phyloP scores from a whole-genome alignment of 306 rosid genomes.

The Vicia villosa region DNA sequence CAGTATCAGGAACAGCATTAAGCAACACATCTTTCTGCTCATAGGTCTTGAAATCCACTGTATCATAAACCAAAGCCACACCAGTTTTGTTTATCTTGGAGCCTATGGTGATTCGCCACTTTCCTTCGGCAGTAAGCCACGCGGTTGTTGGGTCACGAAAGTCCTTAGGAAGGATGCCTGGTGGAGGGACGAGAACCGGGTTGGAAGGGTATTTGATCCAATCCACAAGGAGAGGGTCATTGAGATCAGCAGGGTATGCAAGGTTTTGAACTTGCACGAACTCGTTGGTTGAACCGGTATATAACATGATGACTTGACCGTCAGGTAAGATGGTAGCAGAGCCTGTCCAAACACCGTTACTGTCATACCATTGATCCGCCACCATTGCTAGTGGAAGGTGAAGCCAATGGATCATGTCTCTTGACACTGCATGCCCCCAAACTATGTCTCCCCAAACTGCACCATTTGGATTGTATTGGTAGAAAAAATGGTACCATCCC shows the following conservation, averaged over 20 bases:
- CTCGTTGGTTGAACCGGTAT: slow-evolving; percentile 85
- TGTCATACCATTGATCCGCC: slow-evolving; percentile 85
- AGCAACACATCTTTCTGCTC: slow-evolving; percentile 59
- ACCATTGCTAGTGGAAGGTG: slow-evolving; percentile 92
- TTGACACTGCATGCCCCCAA: slow-evolving; percentile 95
- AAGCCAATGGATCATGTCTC: slow-evolving; percentile 87
- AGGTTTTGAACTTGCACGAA: slow-evolving; percentile 85
- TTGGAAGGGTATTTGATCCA: slow-evolving; percentile 79
- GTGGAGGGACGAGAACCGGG: slow-evolving; percentile 86
- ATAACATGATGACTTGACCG: slow-evolving; percentile 70
- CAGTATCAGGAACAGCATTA: slow-evolving; percentile 68
- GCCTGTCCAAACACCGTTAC: slow-evolving; percentile 86
- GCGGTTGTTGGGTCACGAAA: slow-evolving; percentile 97
- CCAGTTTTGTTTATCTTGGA: slow-evolving; percentile 77
- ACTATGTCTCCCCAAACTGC: slow-evolving; percentile 92
- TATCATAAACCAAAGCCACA: slow-evolving; percentile 72
- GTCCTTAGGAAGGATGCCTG: slow-evolving; percentile 59
- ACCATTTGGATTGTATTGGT: slow-evolving; percentile 83
- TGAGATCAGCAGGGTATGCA: slow-evolving; percentile 72
- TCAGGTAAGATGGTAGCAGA: slow-evolving; percentile 82
- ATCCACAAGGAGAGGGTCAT: slow-evolving; percentile 73
- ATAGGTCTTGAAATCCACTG: slow-evolving; percentile 66
- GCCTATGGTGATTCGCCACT: slow-evolving; percentile 80
- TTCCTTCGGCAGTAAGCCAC: slow-evolving; percentile 72
- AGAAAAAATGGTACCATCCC: slow-evolving; percentile 97